Percentiles rank a stretch among this genome's conserved stretches.
Evolutionary conservation across 495 filamentous ascomycete species (phyloP).

Genomic region (Umbilicaria muhlenbergii): DNA sequence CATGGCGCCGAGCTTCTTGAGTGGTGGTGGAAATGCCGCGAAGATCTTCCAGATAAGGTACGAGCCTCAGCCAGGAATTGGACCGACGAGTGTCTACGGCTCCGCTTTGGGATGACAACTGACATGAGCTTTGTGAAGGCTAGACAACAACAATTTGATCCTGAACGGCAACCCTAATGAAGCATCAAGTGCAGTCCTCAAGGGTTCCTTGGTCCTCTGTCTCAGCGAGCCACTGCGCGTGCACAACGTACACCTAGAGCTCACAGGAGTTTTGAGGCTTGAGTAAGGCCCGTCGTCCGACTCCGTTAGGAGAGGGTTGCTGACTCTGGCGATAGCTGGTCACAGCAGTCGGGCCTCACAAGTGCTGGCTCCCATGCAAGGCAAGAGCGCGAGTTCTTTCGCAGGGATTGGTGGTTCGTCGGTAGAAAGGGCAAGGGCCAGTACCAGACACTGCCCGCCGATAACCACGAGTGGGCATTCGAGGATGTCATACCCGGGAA

Average conservation of each 20-base stretch:
- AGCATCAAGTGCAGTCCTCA: constrained; percentile 57
- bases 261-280: constrained; percentile 55
- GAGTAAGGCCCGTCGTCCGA: constrained; percentile 31
- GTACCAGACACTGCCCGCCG: constrained; percentile 48
- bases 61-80: background rate
- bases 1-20: constrained; percentile 38
- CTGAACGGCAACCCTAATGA: constrained; percentile 63
- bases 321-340: constrained; percentile 22
- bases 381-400: constrained; percentile 39
- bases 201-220: constrained; percentile 62
- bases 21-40: constrained; percentile 25
- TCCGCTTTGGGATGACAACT: background rate
- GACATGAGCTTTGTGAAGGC: constrained; percentile 27
- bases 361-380: constrained; percentile 30
- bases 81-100: background rate
- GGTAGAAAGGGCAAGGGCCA: constrained; percentile 30
- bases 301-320: constrained; percentile 2
- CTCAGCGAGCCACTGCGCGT: constrained; percentile 51
- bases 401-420: constrained; percentile 37
- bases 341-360: constrained; percentile 28
- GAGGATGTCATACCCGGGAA: constrained; percentile 60
- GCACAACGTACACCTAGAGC: constrained; percentile 53
- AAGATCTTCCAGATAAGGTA: background rate
- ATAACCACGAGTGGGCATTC: constrained; percentile 87
- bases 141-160: constrained; percentile 65